Evolutionary conservation across 768 basidiomycete species (phyloP), one percentile per base, ranked within the genome.

Genomic region (Hericium alpestre): DNA sequence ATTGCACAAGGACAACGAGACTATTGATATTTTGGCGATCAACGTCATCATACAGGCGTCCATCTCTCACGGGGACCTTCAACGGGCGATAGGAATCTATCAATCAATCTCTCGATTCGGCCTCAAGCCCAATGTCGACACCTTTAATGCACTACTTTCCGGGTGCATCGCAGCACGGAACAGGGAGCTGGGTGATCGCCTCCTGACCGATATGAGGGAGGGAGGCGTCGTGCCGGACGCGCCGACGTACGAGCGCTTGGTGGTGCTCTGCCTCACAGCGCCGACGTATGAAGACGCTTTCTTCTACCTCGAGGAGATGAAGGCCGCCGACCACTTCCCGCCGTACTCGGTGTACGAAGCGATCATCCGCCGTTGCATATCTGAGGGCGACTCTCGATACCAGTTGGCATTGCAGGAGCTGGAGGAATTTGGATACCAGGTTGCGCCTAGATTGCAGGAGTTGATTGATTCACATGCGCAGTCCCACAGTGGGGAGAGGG

Each of bases 291-390:
- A 93, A 65, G 89, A 91, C 59, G 89, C 90, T 0, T 93, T 93
- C 71, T 84, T 83, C 65, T 92, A 90, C 69, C 76, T 95, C 37
- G 90, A 93, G 67, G 86, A 89, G 73, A 90, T 91, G 87, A 93
- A 93, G 68, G 70, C 74, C 0, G 77, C 76, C 38, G 73, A 73
- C 9, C 73, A 81, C 63, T 63, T 73, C n/a, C 89, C 91, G 0
- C 67, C 79, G 10, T 64, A 64, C 23, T 64, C 65, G 1, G 69
- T 85, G 32, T 93, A 93, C 69, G 75, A 79, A 38, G 71, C 73
- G 1, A 70, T 93, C 57, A 70, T 84, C 46, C 72, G 74, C 49
- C 83, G 76, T 63, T 91, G 87, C 63, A 66, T 81, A 13, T 59
- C 65, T 16, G 68, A 69, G 18, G 73, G 73, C 58, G 92, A 94